These are phyloP conservation scores for Mimosa bimucronata DNA, from an alignment of 306 rosid species.

Conservation along the genomic window DNA sequence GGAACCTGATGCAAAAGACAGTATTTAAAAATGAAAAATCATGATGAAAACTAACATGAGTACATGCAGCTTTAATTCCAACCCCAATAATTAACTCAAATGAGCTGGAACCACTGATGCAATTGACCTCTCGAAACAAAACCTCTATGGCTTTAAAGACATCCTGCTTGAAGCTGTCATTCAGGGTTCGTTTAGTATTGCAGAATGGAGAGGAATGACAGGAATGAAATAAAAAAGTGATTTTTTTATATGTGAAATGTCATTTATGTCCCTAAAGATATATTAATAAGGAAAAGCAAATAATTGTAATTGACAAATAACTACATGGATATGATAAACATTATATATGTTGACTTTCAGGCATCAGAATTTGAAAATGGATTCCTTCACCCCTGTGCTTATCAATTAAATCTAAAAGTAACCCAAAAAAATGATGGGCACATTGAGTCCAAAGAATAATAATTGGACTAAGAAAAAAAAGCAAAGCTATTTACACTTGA, in stretches of 20 bases:
- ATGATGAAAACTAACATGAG: constrained; percentile 9
- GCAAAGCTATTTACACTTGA: not conserved
- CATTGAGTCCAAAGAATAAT: not conserved
- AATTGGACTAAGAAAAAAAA: not conserved
- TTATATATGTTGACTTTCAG: not conserved
- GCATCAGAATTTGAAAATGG: not conserved
- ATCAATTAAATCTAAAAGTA: not conserved
- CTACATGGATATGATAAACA: not conserved
- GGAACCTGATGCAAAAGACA: constrained; percentile 73
- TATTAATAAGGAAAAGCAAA: not conserved
- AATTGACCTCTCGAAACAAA: too few species aligned
- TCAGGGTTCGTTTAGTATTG: not conserved
- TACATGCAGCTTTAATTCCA: constrained; percentile 8
- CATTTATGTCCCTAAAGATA: not conserved
- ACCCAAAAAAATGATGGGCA: not conserved
- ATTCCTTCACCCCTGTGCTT: not conserved
- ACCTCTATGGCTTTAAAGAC: too few species aligned
- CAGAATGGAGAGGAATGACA: not conserved
- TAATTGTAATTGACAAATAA: not conserved
- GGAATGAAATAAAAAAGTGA: not conserved
- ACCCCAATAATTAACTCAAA: constrained; percentile 5
- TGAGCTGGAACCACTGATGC: too few species aligned
- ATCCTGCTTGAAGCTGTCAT: constrained; percentile 8
- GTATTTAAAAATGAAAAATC: constrained; percentile 2
- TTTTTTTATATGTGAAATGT: not conserved